A percentile compares a stretch with the other conserved stretches of the same genome.
Evolutionary conservation across 208 protist genomes (phyloP).

Genomic region (Leishmania gerbilli): DNA sequence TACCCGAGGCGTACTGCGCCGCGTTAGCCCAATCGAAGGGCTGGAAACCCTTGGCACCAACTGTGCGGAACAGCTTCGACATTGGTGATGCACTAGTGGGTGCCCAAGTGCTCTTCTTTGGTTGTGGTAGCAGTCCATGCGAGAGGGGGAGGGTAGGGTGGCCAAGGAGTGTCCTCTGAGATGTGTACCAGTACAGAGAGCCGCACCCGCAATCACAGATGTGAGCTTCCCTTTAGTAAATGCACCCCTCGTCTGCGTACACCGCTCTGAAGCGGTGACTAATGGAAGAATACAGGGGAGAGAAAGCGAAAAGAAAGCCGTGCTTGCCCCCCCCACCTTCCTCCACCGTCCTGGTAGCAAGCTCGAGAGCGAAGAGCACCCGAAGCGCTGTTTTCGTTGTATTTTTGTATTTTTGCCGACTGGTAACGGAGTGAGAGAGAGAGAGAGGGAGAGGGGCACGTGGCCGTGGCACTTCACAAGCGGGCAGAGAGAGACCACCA

Average conservation of each 20-base stretch:
- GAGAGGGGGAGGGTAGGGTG: neutral
- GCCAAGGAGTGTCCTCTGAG: neutral
- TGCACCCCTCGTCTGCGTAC: neutral
- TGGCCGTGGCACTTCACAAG: neutral
- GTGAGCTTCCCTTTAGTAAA: neutral
- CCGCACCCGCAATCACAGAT: neutral
- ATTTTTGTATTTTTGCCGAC: neutral
- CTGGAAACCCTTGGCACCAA: slow-evolving; percentile 22
- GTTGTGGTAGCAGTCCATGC: neutral
- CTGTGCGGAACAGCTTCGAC: slow-evolving; percentile 31
- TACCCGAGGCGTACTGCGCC: slow-evolving; percentile 40
- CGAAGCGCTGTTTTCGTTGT: neutral
- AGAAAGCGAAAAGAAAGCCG: neutral
- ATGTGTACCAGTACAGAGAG: neutral
- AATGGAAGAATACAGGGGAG: too few relatives aligned
- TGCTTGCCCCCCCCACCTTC: too few relatives aligned
- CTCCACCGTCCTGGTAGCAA: neutral
- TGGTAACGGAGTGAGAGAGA: neutral
- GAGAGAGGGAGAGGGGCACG: neutral
- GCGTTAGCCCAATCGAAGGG: slow-evolving; percentile 55
- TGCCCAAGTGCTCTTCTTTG: neutral
- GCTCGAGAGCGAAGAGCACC: too few relatives aligned
- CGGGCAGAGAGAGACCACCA: neutral
- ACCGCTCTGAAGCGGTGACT: neutral
- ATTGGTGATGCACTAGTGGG: neutral